Base-by-base conservation (phyloP, 225 moss, liverwort and hornwort genomes). In the Neckera pumila region DNA sequence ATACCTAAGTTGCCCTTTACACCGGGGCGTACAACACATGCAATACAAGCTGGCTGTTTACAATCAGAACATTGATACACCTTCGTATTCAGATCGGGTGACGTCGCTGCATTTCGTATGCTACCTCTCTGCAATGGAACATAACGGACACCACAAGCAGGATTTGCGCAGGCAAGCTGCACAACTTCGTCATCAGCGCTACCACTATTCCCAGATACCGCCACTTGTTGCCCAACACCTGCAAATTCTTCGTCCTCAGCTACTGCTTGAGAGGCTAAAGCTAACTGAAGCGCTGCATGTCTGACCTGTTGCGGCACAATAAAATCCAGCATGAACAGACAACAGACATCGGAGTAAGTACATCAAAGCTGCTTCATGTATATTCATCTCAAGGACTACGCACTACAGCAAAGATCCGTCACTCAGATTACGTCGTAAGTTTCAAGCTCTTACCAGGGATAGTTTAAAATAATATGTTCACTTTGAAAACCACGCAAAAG, bases 221-320 rank as follows among this genome's bases (percentile, higher is more conserved):
- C 57, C 38, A 72, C 42, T 72, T 93, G 90, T 85, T 92, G 91
- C 69, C 96, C 96, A 86, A 96, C 89, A 58, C 77, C 86, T 57
- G 95, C 91, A 87, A 92, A 92, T 73, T 96, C 95, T 88, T 95
- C 95, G 65, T 97, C 96, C 90, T 97, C 96, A 17, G 93, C 93
- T 54, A 92, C 92, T 83, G 95, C 91, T 87, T 96, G 94, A 89
- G 90, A 89, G 82, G 92, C 79, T 45, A 90, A 85, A 78, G 95
- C 94, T 61, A 97, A 86, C 87, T 96, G 95, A 81, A 92, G 87
- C 57, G 93, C 95, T 59, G 92, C 94, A 80, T 95, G 92, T 80
- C 93, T 93, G 57, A 97, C 93, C 95, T 97, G 75, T 90, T 76
- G 72, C 40, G 51, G 81, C 88, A 73, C 84, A 67, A 89, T 40